Evolutionary conservation across 225 moss, liverwort and hornwort genomes (phyloP).

Genomic region (Marchantia polymorpha): DNA sequence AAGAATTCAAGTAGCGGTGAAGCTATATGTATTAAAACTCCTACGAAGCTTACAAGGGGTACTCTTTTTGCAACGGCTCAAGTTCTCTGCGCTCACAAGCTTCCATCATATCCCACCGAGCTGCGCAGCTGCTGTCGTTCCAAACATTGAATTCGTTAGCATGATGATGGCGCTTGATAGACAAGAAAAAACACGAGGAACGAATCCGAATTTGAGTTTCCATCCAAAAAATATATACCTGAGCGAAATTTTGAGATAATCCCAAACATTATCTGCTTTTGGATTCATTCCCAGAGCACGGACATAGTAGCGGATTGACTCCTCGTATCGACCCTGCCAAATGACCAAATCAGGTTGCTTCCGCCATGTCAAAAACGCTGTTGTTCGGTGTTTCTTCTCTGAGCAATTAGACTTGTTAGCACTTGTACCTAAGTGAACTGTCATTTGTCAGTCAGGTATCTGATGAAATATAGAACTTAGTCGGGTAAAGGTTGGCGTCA

Average conservation of each 20-base stretch:
- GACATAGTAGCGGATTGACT: slow-evolving; percentile 87
- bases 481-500: too few species aligned
- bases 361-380: not conserved
- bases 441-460: too few species aligned
- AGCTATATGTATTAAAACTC: not conserved
- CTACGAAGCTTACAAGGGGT: slow-evolving; percentile 48
- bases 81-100: slow-evolving; percentile 71
- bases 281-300: slow-evolving; percentile 95
- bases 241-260: slow-evolving; percentile 87
- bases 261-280: slow-evolving; percentile 95
- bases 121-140: slow-evolving; percentile 58
- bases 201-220: slow-evolving; percentile 7
- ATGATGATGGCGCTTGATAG: not conserved
- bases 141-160: slow-evolving; percentile 23
- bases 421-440: too few species aligned
- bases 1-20: slow-evolving; percentile 12
- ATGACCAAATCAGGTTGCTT: not conserved
- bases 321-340: slow-evolving; percentile 83
- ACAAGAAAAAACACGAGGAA: not conserved
- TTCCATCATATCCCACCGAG: slow-evolving; percentile 69
- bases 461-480: too few species aligned
- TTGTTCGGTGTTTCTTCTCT: too few species aligned
- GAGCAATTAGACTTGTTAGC: too few species aligned
- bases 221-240: slow-evolving; percentile 39
- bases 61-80: slow-evolving; percentile 62